These are phyloP conservation scores for Trametes meyenii DNA, from an alignment of 768 basidiomycete species.

Conservation along the genomic window DNA sequence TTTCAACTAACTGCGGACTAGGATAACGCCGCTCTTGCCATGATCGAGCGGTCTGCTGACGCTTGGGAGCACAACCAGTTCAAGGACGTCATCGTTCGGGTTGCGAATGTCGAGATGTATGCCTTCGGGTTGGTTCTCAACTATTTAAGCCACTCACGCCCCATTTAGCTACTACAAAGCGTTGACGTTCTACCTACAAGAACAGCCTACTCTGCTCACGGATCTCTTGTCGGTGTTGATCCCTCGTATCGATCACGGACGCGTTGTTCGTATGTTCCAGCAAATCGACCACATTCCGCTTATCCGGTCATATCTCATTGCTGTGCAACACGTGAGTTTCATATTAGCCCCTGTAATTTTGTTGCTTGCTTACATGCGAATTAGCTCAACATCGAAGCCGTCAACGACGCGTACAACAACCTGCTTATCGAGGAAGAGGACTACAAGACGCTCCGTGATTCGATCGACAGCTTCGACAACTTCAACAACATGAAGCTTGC, in stretches of 20 bases:
- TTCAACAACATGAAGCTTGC: constrained; percentile 93
- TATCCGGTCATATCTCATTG: constrained; percentile 94
- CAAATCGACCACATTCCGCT: constrained; percentile 96
- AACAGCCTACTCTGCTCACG: constrained; percentile 91
- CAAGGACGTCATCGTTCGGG: constrained; percentile 96
- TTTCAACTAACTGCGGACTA: constrained; percentile 36
- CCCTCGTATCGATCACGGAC: constrained; percentile 91
- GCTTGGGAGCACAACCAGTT: constrained; percentile 99
- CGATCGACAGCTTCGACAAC: constrained; percentile 98
- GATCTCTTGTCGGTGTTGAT: constrained; percentile 93
- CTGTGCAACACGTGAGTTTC: constrained; percentile 83
- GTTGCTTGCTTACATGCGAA: background rate
- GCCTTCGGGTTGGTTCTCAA: constrained; percentile 9
- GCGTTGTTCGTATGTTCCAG: constrained; percentile 94
- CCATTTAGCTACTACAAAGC: constrained; percentile 82
- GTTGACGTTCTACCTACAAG: constrained; percentile 90
- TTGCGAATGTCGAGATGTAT: constrained; percentile 96
- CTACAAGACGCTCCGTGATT: constrained; percentile 95
- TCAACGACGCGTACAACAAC: constrained; percentile 98
- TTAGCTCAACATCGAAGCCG: constrained; percentile 92
- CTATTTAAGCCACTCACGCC: background rate
- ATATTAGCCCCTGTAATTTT: background rate
- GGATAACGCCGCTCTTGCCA: constrained; percentile 97
- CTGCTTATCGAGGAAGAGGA: constrained; percentile 99
- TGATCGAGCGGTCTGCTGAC: constrained; percentile 98